Evolutionary conservation across 768 basidiomycete species (phyloP), one percentile per base, ranked within the genome.

Genomic region (Naganishia friedmannii): DNA sequence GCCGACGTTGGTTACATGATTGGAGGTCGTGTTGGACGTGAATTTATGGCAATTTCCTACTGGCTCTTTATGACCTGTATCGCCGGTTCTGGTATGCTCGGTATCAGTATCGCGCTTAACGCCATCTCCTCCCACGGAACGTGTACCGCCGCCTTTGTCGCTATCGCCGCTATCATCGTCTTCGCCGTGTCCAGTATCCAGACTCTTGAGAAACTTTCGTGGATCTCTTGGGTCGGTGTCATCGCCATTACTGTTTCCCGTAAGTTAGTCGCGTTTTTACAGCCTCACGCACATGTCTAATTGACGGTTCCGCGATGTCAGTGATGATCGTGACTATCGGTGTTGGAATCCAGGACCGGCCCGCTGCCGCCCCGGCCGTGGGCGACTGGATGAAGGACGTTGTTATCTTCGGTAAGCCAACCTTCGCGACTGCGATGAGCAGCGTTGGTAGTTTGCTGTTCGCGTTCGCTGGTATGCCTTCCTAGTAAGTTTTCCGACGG

Each of bases 111-210:
- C 73, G 79, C 82, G 1, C 74, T 81, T 57, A 82, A 82, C 75
- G 75, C 80, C 51, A 74, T 82, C 37, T 76, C 78, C 19, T 55
- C 68, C 15, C 79, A 82, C 72, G 79, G 75, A 9, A 78, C 80
- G 1, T 83, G 82, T 69, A 81, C 81, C 4, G 79, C 79, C 55
- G 79, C 77, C 29, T 83, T 77, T n/a, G 79, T 78, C 12, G 78
- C 73, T 1, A 75, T 82, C 58, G 76, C 74, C 23, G 74, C 76
- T 7, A 53, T 80, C 73, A 58, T 76, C 34, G 70, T 71, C 57
- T 70, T 70, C 63, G 57, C 72, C 56, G 39, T 78, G 53, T 71
- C 77, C 0, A 74, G 76, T 4, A 73, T 79, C 29, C 78, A 75
- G 26, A 80, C 80, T 0, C 74, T 82, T 63, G 77, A 76, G 53